Conservation (phyloP, 345 rosid species). For the Firmiana major region DNA sequence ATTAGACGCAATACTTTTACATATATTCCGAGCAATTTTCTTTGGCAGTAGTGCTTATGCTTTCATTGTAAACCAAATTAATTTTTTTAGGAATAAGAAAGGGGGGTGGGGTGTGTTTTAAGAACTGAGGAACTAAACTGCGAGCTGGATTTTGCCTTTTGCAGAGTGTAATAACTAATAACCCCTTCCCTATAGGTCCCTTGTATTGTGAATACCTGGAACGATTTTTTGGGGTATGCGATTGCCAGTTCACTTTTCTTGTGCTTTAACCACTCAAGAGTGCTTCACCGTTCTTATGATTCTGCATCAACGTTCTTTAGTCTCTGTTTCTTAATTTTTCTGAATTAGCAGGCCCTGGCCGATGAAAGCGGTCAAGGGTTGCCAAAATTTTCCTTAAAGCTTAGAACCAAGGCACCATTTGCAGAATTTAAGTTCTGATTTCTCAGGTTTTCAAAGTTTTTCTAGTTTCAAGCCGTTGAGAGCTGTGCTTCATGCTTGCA, state of each 20-base stretch:
- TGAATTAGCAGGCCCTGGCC: neutral
- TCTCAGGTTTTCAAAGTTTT: neutral
- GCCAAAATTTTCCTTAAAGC: neutral
- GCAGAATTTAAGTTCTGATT: neutral
- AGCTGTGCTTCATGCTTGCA: neutral
- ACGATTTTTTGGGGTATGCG: neutral
- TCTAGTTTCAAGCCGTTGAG: neutral
- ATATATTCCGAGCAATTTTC: neutral
- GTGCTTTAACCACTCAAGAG: neutral
- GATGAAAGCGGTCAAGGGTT: neutral
- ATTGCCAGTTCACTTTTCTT: neutral
- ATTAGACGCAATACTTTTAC: neutral
- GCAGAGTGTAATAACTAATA: constrained; percentile 26
- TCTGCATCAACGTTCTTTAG: neutral
- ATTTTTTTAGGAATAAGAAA: constrained; percentile 18
- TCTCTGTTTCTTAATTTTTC: neutral
- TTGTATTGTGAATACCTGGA: neutral
- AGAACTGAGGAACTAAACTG: constrained; percentile 14
- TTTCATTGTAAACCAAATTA: neutral
- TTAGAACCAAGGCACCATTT: neutral
- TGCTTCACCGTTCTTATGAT: neutral
- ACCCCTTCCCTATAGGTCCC: neutral
- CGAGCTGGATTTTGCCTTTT: constrained; percentile 11
- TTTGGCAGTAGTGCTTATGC: neutral
- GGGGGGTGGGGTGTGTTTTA: no score